Evolutionary conservation across 2,329 filamentous ascomycete genomes (phyloP).

Genomic region (Tolypocladium ovalisporum): DNA sequence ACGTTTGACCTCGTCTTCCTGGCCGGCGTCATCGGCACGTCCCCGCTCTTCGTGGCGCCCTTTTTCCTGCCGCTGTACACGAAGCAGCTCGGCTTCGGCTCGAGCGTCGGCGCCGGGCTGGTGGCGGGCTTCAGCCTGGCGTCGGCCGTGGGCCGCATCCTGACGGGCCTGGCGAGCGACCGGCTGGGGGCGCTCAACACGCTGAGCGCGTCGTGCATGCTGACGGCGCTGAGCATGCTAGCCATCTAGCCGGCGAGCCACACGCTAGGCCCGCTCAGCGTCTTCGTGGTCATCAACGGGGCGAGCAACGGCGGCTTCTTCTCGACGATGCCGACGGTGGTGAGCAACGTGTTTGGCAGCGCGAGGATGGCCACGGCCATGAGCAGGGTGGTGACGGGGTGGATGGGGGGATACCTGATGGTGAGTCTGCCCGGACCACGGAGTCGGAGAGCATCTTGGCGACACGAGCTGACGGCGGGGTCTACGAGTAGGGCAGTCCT

Average conservation of each 20-base stretch:
- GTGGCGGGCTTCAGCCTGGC: constrained; percentile 52
- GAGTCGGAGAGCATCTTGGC: no score
- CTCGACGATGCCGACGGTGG: constrained; percentile 50
- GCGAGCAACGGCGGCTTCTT: constrained; percentile 53
- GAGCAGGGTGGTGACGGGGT: constrained; percentile 51
- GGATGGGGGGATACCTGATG: constrained; percentile 50
- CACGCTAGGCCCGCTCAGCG: constrained; percentile 38
- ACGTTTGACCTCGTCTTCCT: constrained; percentile 42
- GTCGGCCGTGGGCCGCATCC: constrained; percentile 45
- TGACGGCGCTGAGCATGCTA: constrained; percentile 47
- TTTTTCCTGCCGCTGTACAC: constrained; percentile 51
- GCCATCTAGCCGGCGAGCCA: constrained; percentile 49
- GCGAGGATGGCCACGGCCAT: constrained; percentile 44
- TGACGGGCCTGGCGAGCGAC: constrained; percentile 43
- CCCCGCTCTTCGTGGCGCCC: constrained; percentile 48
- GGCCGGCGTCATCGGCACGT: constrained; percentile 43
- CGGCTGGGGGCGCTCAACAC: constrained; percentile 44
- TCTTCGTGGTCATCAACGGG: constrained; percentile 50
- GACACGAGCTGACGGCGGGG: neutral
- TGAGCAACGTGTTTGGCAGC: constrained; percentile 47
- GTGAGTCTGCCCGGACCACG: constrained; percentile 27
- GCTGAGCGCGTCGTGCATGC: constrained; percentile 35
- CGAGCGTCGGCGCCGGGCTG: constrained; percentile 41
- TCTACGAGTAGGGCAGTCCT: constrained; percentile 32
- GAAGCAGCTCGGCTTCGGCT: constrained; percentile 40